Evolutionary conservation across 2,329 filamentous ascomycete species (phyloP).

Genomic region (Lasiodiplodia sp.): DNA sequence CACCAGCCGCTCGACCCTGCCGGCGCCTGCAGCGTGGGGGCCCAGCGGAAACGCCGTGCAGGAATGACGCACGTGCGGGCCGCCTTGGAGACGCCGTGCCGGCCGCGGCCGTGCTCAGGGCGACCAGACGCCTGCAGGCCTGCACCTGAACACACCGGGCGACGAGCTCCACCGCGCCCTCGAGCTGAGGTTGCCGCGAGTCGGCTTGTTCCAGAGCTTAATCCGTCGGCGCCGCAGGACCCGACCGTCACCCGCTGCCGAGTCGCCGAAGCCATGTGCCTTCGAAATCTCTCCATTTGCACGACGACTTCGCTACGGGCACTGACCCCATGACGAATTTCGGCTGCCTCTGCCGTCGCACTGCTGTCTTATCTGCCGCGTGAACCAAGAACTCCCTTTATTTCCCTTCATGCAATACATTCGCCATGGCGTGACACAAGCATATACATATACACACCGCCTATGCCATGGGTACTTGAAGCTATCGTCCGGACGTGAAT

Average conservation of each 20-base stretch:
- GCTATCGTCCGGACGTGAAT: too few relatives aligned
- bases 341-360: neutral
- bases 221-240: neutral
- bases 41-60: slow-evolving; percentile 6
- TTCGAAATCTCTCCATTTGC: slow-evolving; percentile 7
- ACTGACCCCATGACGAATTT: neutral
- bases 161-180: neutral
- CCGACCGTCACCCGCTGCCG: neutral
- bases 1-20: slow-evolving; percentile 12
- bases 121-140: neutral
- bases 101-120: slow-evolving; percentile 1
- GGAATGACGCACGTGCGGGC: slow-evolving; percentile 25
- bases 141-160: neutral
- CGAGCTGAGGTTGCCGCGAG: neutral
- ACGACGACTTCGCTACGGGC: neutral
- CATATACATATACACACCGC: slow-evolving; percentile 10
- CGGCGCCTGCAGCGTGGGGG: slow-evolving; percentile 13
- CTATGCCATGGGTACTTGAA: too few relatives aligned
- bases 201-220: slow-evolving; percentile 15
- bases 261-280: neutral
- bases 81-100: neutral
- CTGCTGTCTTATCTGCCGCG: neutral
- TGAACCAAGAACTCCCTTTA: neutral
- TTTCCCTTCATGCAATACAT: slow-evolving; percentile 13
- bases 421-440: slow-evolving; percentile 4